phyloP scores from a whole-genome alignment of 345 rosid genomes.

The Lumnitzera littorea region DNA sequence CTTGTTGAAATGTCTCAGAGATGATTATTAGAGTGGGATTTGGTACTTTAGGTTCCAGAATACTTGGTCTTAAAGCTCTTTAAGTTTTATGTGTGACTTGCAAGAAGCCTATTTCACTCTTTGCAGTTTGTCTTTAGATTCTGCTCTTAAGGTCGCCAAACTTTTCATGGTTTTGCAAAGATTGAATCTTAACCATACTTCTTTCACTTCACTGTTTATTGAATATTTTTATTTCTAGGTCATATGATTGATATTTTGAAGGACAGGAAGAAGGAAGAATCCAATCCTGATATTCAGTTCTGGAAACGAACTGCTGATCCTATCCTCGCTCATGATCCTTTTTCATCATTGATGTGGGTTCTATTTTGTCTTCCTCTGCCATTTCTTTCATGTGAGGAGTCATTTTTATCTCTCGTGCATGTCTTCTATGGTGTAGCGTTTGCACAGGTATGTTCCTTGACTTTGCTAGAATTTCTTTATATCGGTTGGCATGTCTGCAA shows the following conservation, averaged over 20 bases:
- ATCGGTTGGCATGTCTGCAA: not conserved
- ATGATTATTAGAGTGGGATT: too few species aligned
- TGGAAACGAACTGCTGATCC: slow-evolving; percentile 82
- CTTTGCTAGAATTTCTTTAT: slow-evolving; percentile 5
- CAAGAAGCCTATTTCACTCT: too few species aligned
- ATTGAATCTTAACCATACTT: too few species aligned
- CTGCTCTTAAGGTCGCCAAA: too few species aligned
- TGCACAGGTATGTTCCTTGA: slow-evolving; percentile 55
- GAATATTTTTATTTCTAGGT: slow-evolving; percentile 32
- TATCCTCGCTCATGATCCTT: slow-evolving; percentile 77
- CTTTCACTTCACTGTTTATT: slow-evolving; percentile 2
- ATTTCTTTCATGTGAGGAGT: slow-evolving; percentile 66
- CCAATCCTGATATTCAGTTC: slow-evolving; percentile 44
- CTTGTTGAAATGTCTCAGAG: too few species aligned
- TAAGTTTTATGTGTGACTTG: too few species aligned
- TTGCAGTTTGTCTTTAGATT: too few species aligned
- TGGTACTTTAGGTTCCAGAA: too few species aligned
- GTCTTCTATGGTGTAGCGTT: slow-evolving; percentile 62
- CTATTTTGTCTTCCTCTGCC: slow-evolving; percentile 89
- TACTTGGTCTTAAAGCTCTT: too few species aligned
- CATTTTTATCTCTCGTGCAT: slow-evolving; percentile 76
- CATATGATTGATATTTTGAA: slow-evolving; percentile 34
- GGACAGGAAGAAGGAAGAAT: slow-evolving; percentile 30
- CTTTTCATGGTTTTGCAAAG: too few species aligned
- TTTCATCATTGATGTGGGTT: slow-evolving; percentile 95